Percentiles rank a stretch among this genome's conserved stretches.
phyloP scores from a whole-genome alignment of 1,284 basidiomycete genomes.

The Ganoderma lingzhi region DNA sequence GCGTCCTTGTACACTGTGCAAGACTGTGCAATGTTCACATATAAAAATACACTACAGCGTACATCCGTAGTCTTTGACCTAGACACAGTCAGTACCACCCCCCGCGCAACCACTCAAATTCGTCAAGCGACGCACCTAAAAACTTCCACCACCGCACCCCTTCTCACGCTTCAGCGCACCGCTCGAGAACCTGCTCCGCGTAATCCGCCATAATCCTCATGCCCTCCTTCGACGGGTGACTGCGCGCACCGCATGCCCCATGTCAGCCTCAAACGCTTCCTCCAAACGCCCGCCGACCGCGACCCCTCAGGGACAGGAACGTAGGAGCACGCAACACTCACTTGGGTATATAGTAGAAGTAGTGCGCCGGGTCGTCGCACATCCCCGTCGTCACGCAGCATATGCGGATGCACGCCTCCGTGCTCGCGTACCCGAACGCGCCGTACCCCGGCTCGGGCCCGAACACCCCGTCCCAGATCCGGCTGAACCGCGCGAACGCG shows the following conservation, averaged over 20 bases:
- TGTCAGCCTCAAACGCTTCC: not conserved
- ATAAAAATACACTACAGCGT: not conserved
- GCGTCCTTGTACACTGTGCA: not conserved
- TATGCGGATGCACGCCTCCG: slow-evolving; percentile 36
- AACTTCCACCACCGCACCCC: not conserved
- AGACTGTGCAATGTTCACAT: not conserved
- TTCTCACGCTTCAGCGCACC: slow-evolving; percentile 20
- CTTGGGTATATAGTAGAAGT: slow-evolving; percentile 60
- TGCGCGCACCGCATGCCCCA: slow-evolving; percentile 26
- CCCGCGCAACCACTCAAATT: not conserved
- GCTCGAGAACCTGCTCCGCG: slow-evolving; percentile 47
- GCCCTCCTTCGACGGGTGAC: slow-evolving; percentile 52
- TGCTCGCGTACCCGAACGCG: slow-evolving; percentile 45
- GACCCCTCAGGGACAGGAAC: no score
- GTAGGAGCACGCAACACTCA: no score
- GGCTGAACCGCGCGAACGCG: slow-evolving; percentile 40
- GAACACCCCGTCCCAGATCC: slow-evolving; percentile 44
- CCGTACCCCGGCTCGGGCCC: slow-evolving; percentile 39
- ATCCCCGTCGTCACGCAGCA: slow-evolving; percentile 32
- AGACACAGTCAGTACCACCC: not conserved
- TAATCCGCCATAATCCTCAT: slow-evolving; percentile 58
- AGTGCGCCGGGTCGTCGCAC: slow-evolving; percentile 53
- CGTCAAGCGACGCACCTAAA: not conserved
- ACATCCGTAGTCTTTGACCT: not conserved
- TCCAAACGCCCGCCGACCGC: slow-evolving; percentile 33